Conservation (phyloP, 176 grass and related monocot genomes). For the Hordeum marinum region DNA sequence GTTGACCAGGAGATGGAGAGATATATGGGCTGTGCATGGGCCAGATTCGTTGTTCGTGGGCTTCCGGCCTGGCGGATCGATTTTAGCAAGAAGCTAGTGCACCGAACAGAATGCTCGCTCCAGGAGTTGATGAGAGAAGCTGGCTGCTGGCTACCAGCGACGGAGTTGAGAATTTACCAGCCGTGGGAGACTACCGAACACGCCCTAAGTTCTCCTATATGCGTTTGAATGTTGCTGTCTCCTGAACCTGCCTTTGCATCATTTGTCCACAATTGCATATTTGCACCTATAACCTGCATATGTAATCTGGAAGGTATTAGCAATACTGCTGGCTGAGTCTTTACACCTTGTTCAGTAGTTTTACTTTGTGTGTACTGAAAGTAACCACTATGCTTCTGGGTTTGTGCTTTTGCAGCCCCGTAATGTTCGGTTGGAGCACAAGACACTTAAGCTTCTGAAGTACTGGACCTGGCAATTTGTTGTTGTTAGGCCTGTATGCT, state of each 20-base stretch:
- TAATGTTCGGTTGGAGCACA: constrained; percentile 75
- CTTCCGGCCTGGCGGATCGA: no score
- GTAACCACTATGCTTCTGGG: constrained; percentile 5
- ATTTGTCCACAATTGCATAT: neutral
- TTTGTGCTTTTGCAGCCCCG: constrained; percentile 48
- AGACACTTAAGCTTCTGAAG: constrained; percentile 86
- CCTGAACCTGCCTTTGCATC: neutral
- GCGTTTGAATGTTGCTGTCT: neutral
- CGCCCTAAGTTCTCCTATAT: neutral
- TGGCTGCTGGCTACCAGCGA: no score
- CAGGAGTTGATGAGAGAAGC: no score
- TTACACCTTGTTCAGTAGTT: neutral
- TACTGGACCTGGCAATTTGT: constrained; percentile 99
- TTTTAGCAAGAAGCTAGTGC: no score
- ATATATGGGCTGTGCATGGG: no score
- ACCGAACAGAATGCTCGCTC: no score
- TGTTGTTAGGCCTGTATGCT: constrained; percentile 78
- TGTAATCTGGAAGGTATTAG: neutral
- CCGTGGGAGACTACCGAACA: no score
- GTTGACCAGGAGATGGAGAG: no score
- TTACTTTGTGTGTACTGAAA: constrained; percentile 18
- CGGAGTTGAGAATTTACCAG: no score
- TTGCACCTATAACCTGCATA: neutral
- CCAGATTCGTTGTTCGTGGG: no score
- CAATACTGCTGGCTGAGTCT: neutral